Percentiles rank a stretch among this genome's conserved stretches.
These are phyloP conservation scores for Colletotrichum sp. DNA, from an alignment of 2,329 filamentous ascomycete genomes.

Conservation along the genomic window DNA sequence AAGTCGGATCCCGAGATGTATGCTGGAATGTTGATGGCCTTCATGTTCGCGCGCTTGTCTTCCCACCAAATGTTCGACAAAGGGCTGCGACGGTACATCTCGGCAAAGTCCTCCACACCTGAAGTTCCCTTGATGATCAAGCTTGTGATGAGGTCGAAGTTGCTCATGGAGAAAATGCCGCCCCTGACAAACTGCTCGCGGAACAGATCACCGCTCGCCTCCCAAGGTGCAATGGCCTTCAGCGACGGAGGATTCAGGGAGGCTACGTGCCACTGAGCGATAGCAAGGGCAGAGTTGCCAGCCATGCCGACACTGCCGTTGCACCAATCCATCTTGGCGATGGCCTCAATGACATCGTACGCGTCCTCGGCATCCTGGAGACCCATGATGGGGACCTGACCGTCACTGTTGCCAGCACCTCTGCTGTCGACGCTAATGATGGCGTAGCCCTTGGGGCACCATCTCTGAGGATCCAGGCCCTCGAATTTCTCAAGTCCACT, in stretches of 20 bases:
- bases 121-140: slow-evolving; percentile 37
- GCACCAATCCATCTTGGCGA: slow-evolving; percentile 33
- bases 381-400: slow-evolving; percentile 25
- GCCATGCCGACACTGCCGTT: slow-evolving; percentile 35
- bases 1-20: slow-evolving; percentile 38
- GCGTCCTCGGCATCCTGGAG: slow-evolving; percentile 33
- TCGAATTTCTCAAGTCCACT: slow-evolving; percentile 30
- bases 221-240: slow-evolving; percentile 40
- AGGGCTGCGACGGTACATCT: slow-evolving; percentile 43
- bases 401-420: slow-evolving; percentile 31
- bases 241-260: slow-evolving; percentile 23
- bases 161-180: slow-evolving; percentile 41
- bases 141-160: slow-evolving; percentile 45
- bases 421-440: slow-evolving; percentile 38
- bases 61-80: slow-evolving; percentile 39
- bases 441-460: slow-evolving; percentile 35
- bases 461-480: slow-evolving; percentile 29
- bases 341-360: slow-evolving; percentile 31
- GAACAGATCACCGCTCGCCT: slow-evolving; percentile 50
- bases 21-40: slow-evolving; percentile 36
- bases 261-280: slow-evolving; percentile 27
- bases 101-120: slow-evolving; percentile 43
- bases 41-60: slow-evolving; percentile 40
- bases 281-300: slow-evolving; percentile 33
- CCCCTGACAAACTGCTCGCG: slow-evolving; percentile 50